Evolutionary conservation across 805 yeast species (phyloP).

Genomic region (Candida maltosa): DNA sequence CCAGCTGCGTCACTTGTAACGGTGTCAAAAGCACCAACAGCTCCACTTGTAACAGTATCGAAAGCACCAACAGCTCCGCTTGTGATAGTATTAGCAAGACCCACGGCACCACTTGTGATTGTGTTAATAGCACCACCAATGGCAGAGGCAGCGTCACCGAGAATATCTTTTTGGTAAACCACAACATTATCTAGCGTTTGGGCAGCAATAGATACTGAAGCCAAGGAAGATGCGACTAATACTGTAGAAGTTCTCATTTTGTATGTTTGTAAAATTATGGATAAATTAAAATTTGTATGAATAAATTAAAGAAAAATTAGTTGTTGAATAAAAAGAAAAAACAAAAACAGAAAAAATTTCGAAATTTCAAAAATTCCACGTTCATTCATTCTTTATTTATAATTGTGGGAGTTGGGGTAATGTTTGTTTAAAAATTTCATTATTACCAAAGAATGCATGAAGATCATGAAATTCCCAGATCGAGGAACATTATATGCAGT

Average conservation of each 20-base stretch:
- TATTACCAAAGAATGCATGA: too few relatives aligned
- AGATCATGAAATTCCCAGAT: too few relatives aligned
- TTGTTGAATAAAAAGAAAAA: too few relatives aligned
- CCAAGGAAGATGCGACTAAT: neutral
- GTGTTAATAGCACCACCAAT: constrained; percentile 2
- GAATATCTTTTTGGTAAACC: constrained; percentile 2
- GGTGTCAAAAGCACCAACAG: constrained; percentile 1
- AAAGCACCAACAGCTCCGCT: neutral
- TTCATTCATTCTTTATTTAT: too few relatives aligned
- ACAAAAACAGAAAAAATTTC: too few relatives aligned
- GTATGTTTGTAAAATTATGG: too few relatives aligned
- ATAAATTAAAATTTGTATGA: too few relatives aligned
- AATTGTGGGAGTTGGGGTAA: too few relatives aligned
- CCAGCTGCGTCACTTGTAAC: neutral
- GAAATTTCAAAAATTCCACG: too few relatives aligned
- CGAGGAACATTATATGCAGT: too few relatives aligned
- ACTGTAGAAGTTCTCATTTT: constrained; percentile 3
- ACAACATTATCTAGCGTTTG: constrained; percentile 4
- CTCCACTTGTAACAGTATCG: neutral
- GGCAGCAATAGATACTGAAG: constrained; percentile 1
- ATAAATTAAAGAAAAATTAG: too few relatives aligned
- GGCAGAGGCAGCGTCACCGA: constrained; percentile 2
- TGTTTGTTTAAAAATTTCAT: too few relatives aligned
- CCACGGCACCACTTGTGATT: neutral
- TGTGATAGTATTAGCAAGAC: neutral